Conservation (phyloP, 352 stramenopile species). For the Proteromonas lacertae region DNA sequence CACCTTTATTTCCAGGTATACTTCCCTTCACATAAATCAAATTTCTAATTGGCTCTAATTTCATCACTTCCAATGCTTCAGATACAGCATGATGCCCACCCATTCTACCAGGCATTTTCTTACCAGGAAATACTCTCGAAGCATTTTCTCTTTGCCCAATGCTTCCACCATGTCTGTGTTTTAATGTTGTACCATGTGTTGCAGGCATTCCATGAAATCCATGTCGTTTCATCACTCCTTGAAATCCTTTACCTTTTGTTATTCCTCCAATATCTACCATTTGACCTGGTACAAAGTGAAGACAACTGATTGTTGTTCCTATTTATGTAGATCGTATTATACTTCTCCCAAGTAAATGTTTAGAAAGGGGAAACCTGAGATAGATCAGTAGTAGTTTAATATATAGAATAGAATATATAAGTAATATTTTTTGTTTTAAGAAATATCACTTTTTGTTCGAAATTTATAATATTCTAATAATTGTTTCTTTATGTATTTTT, state of each 20-base stretch:
- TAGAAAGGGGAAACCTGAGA: too few relatives aligned
- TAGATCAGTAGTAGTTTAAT: too few relatives aligned
- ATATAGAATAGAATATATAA: too few relatives aligned
- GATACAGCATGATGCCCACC: constrained; percentile 12
- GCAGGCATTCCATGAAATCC: constrained; percentile 76
- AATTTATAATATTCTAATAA: too few relatives aligned
- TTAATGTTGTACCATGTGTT: constrained; percentile 86
- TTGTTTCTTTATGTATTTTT: too few relatives aligned
- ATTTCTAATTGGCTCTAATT: constrained; percentile 57
- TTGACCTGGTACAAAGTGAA: not conserved
- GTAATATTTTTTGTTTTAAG: too few relatives aligned
- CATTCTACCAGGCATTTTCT: constrained; percentile 76
- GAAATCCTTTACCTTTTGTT: constrained; percentile 56
- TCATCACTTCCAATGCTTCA: constrained; percentile 15
- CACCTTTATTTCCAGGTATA: constrained; percentile 46
- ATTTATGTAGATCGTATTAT: too few relatives aligned
- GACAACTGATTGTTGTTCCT: not conserved
- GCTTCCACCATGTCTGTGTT: constrained; percentile 69
- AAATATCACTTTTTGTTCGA: too few relatives aligned
- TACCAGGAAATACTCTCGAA: constrained; percentile 92
- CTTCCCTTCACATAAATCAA: constrained; percentile 62
- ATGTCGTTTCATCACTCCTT: constrained; percentile 91
- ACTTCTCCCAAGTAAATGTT: too few relatives aligned
- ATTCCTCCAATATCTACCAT: constrained; percentile 69
- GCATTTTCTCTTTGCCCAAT: constrained; percentile 90